Evolutionary conservation across 495 filamentous ascomycete genomes (phyloP).

Genomic region (Amorphotheca resinae): DNA sequence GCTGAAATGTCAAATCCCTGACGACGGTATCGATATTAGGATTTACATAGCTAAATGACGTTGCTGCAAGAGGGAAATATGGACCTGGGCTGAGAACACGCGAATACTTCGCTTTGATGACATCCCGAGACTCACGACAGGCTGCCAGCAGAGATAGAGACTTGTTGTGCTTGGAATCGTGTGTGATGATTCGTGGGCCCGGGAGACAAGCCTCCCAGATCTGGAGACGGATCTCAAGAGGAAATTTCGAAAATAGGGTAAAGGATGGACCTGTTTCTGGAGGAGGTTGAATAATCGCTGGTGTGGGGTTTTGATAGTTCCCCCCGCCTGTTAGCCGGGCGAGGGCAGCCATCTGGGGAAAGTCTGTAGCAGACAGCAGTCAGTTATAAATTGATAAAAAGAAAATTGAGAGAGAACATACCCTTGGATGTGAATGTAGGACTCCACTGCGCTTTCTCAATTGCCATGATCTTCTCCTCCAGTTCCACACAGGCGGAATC

Average conservation of each 20-base stretch:
- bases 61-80: background rate
- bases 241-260: background rate
- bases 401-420: background rate
- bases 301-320: background rate
- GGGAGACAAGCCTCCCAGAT: slow-evolving; percentile 3
- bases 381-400: background rate
- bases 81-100: background rate
- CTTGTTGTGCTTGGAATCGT: slow-evolving; percentile 2
- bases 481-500: background rate
- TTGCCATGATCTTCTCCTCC: background rate
- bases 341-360: background rate
- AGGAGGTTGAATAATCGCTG: no score
- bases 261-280: no score
- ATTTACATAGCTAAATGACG: background rate
- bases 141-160: background rate
- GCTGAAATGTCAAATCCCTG: background rate
- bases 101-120: background rate
- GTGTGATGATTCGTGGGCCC: slow-evolving; percentile 4
- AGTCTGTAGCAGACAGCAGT: background rate
- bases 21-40: slow-evolving; percentile 1
- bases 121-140: slow-evolving; percentile 5
- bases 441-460: background rate
- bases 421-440: background rate
- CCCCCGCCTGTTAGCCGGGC: background rate
- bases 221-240: slow-evolving; percentile 4